phyloP scores from a whole-genome alignment of 1,284 basidiomycete genomes.

The Tylopilus sp. region DNA sequence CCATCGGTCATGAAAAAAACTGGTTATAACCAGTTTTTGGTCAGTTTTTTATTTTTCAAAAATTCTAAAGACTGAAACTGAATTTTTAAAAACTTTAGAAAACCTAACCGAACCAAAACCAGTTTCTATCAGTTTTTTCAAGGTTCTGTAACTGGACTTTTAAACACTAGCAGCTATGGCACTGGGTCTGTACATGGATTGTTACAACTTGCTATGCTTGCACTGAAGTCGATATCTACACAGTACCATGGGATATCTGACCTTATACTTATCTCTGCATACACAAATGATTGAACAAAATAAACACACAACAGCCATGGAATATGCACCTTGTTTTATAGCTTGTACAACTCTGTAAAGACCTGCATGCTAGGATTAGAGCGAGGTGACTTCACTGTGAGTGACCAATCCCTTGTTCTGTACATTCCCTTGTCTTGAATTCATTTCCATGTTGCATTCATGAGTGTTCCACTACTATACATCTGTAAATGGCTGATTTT shows the following conservation, averaged over 20 bases:
- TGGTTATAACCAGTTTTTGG: too few species aligned
- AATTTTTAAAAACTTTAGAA: too few species aligned
- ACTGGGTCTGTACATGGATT: constrained; percentile 64
- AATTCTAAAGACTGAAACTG: too few species aligned
- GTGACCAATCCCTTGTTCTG: constrained; percentile 66
- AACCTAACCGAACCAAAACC: too few species aligned
- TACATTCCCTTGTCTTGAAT: constrained; percentile 43
- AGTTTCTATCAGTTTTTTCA: too few species aligned
- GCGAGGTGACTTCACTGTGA: constrained; percentile 67
- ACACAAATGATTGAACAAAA: not conserved
- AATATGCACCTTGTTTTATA: constrained; percentile 68
- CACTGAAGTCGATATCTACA: constrained; percentile 10
- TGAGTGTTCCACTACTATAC: too few species aligned
- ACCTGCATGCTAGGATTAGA: constrained; percentile 72
- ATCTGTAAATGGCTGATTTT: too few species aligned
- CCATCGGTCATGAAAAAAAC: too few species aligned
- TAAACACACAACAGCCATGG: constrained; percentile 60
- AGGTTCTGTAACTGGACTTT: too few species aligned
- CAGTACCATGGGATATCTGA: not conserved
- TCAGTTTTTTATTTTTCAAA: too few species aligned
- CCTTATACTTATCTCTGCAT: not conserved
- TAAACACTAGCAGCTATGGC: too few species aligned
- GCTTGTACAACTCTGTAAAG: constrained; percentile 71
- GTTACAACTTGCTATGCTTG: not conserved
- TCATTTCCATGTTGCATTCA: not conserved